These are phyloP conservation scores for Panicum miliaceum DNA, from an alignment of 176 grass and related monocot species.

Conservation along the genomic window DNA sequence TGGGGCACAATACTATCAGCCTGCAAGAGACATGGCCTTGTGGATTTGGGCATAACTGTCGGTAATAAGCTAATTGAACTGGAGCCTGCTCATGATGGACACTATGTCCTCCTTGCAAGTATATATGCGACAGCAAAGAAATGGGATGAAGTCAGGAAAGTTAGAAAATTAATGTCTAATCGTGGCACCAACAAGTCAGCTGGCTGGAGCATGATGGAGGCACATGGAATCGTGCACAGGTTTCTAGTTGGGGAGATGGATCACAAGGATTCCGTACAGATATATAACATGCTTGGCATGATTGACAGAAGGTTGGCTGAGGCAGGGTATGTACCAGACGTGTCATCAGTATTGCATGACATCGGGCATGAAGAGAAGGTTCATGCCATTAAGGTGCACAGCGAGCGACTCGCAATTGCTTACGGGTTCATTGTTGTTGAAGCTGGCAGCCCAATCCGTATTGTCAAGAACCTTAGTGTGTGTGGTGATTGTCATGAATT, in stretches of 20 bases:
- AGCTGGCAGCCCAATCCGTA: constrained; percentile 56
- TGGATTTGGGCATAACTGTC: constrained; percentile 57
- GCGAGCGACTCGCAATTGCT: constrained; percentile 76
- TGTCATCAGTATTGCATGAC: constrained; percentile 76
- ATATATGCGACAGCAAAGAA: constrained; percentile 68
- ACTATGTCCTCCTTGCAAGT: constrained; percentile 71
- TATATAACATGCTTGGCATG: constrained; percentile 66
- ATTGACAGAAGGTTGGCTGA: constrained; percentile 60
- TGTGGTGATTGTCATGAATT: constrained; percentile 82
- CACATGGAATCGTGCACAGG: constrained; percentile 60
- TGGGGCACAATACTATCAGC: constrained; percentile 67
- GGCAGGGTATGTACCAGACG: constrained; percentile 68
- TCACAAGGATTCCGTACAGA: constrained; percentile 56
- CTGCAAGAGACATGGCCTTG: constrained; percentile 68
- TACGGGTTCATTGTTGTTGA: constrained; percentile 64
- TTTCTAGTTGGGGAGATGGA: constrained; percentile 72
- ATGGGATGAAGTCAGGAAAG: constrained; percentile 71
- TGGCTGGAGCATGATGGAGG: constrained; percentile 78
- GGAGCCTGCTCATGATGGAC: constrained; percentile 66
- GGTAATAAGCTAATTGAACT: constrained; percentile 69
- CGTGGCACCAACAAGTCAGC: constrained; percentile 66
- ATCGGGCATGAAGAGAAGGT: constrained; percentile 77
- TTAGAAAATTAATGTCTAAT: constrained; percentile 64
- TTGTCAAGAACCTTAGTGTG: constrained; percentile 79
- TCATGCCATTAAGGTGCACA: constrained; percentile 69